Base-by-base conservation (phyloP, 768 basidiomycete genomes). In the Austroboletus eburneus region DNA sequence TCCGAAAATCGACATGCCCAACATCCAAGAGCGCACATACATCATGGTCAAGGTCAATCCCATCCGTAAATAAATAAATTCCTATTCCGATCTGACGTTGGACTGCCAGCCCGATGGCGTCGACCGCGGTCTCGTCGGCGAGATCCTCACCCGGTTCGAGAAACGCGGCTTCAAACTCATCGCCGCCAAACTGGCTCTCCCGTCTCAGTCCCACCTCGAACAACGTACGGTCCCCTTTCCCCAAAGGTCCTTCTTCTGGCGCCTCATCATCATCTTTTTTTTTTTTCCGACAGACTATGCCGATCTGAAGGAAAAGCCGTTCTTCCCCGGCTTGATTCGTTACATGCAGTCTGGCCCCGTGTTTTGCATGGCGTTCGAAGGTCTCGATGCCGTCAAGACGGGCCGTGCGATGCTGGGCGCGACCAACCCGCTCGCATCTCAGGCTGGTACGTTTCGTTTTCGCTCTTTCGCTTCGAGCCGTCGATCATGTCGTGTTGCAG, bases 61-160 rank as follows among this genome's bases (percentile, higher is more conserved):
- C 12, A 27, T 36, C 6, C 17, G 18, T 16, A n/a, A n/a, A n/a
- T n/a, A n/a, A n/a, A n/a, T n/a, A n/a, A n/a, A n/a, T n/a, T n/a
- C n/a, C n/a, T n/a, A n/a, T n/a, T n/a, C n/a, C n/a, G n/a, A n/a
- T n/a, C n/a, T n/a, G n/a, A n/a, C n/a, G n/a, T n/a, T n/a, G n/a
- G n/a, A n/a, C n/a, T n/a, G n/a, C n/a, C n/a, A n/a, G 94, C 96
- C 96, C 62, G 96, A 99, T 73, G 96, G 95, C 69, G 96, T 99
- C 75, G 92, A 97, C 74, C 89, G 96, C 61, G 84, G 78, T 57
- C 87, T 97, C 72, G 77, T 94, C 68, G 95, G 91, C 67, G 85
- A 91, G 75, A 97, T 98, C 82, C 90, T 95, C 72, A 61, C 78
- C 64, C 82, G 95, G 61, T 98, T 99, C 72, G 96, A 99, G 81